phyloP scores from a whole-genome alignment of 441 rosid genomes.

The Biscutella laevigata region DNA sequence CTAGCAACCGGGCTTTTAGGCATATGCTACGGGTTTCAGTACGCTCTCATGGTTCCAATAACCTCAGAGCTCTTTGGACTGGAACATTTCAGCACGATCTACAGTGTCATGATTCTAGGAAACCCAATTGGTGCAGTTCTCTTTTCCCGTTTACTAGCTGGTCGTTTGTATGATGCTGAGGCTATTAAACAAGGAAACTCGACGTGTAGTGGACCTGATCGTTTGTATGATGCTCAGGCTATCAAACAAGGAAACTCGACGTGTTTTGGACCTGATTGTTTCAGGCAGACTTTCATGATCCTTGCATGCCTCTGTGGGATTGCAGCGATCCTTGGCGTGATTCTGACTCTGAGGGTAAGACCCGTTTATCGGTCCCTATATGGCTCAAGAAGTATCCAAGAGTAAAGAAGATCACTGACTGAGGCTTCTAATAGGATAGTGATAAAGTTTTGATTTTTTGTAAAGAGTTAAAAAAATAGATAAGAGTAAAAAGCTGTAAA shows the following conservation, averaged over 20 bases:
- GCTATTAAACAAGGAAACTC: too few relatives aligned
- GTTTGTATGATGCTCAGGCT: too few relatives aligned
- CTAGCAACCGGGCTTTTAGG: slow-evolving; percentile 60
- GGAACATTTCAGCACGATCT: slow-evolving; percentile 65
- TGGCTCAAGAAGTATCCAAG: slow-evolving; percentile 36
- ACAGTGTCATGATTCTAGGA: slow-evolving; percentile 53
- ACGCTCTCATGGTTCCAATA: slow-evolving; percentile 52
- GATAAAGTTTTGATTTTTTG: background rate
- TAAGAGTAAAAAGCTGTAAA: slow-evolving; percentile 25
- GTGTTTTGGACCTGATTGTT: slow-evolving; percentile 63
- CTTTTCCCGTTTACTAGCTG: slow-evolving; percentile 68
- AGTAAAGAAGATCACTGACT: background rate
- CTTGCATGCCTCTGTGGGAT: slow-evolving; percentile 47
- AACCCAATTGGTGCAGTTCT: slow-evolving; percentile 73
- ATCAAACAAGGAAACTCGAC: slow-evolving; percentile 64
- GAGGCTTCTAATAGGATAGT: background rate
- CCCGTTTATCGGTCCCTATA: slow-evolving; percentile 72
- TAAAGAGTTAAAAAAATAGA: background rate
- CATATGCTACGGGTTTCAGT: slow-evolving; percentile 51
- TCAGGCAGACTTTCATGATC: slow-evolving; percentile 50
- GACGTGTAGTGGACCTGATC: too few relatives aligned
- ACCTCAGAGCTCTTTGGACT: slow-evolving; percentile 81
- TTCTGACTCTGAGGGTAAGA: slow-evolving; percentile 47
- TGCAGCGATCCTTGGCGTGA: slow-evolving; percentile 42
- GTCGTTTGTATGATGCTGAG: slow-evolving; percentile 65